Percentiles rank a stretch among this genome's conserved stretches.
Evolutionary conservation across 805 yeast species (phyloP).

Genomic region (Phaffomyces antillensis): DNA sequence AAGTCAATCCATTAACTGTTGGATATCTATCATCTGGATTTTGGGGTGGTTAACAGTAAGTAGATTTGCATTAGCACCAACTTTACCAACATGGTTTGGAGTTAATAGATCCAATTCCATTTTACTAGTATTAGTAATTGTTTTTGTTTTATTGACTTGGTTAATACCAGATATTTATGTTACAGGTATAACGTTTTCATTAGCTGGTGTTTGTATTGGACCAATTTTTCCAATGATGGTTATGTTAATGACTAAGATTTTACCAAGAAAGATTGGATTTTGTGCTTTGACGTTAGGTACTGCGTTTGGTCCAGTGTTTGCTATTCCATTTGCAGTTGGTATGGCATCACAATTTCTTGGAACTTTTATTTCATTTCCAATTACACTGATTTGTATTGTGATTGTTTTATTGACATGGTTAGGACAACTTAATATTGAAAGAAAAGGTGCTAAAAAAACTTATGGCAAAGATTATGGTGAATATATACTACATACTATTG

Average conservation of each 20-base stretch:
- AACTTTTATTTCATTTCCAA: constrained; percentile 44
- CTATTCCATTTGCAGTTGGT: constrained; percentile 48
- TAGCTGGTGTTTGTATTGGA: constrained; percentile 49
- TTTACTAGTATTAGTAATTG: constrained; percentile 28
- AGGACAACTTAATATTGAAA: constrained; percentile 37
- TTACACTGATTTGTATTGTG: constrained; percentile 32
- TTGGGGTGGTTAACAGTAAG: constrained; percentile 63
- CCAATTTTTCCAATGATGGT: constrained; percentile 52
- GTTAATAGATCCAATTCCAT: constrained; percentile 37
- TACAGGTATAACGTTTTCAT: constrained; percentile 38
- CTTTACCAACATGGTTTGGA: constrained; percentile 32
- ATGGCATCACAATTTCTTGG: constrained; percentile 39
- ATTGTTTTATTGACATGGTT: constrained; percentile 36
- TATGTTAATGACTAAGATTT: constrained; percentile 33
- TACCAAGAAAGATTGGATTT: constrained; percentile 46
- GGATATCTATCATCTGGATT: constrained; percentile 60
- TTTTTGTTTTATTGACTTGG: constrained; percentile 41
- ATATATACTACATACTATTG: background rate
- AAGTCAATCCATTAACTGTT: constrained; percentile 32
- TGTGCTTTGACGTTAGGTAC: constrained; percentile 44
- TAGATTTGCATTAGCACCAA: constrained; percentile 40
- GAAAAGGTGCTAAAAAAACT: constrained; percentile 17
- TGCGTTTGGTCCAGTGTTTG: constrained; percentile 53
- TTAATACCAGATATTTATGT: constrained; percentile 34
- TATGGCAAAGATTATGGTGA: constrained; percentile 22